Evolutionary conservation across 495 filamentous ascomycete species (phyloP).

Genomic region (Neurospora intermedia): DNA sequence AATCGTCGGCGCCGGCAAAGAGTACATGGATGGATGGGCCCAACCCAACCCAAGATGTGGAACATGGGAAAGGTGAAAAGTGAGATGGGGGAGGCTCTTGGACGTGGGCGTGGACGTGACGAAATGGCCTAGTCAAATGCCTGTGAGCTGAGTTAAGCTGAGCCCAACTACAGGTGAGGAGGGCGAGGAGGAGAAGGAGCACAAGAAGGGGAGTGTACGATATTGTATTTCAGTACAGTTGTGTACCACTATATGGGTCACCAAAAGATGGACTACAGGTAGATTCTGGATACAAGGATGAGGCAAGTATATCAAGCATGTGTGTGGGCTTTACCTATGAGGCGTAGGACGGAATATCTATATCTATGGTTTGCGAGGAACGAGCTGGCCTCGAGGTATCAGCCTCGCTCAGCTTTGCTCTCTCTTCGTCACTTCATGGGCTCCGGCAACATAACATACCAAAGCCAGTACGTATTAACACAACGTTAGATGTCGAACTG

Average conservation of each 20-base stretch:
- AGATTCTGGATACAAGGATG: neutral
- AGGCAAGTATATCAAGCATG: neutral
- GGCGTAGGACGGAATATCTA: neutral
- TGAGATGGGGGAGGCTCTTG: neutral
- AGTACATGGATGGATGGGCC: too few species aligned
- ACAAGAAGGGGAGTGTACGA: neutral
- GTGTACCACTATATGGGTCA: neutral
- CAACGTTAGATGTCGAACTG: neutral
- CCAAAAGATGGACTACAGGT: neutral
- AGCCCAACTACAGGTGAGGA: neutral
- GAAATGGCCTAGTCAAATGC: neutral
- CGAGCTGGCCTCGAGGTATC: neutral
- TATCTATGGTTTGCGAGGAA: neutral
- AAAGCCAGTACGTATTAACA: neutral
- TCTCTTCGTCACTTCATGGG: neutral
- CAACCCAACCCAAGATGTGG: neutral
- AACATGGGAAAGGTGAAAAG: neutral
- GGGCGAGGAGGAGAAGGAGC: neutral
- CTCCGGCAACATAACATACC: neutral
- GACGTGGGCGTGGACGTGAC: neutral
- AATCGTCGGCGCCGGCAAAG: too few species aligned
- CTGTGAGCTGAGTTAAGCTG: neutral
- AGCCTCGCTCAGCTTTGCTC: neutral
- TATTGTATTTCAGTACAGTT: neutral
- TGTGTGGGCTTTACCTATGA: neutral